Conservation (phyloP, 1,139 yeast genomes). For the Geotrichum candidum region DNA sequence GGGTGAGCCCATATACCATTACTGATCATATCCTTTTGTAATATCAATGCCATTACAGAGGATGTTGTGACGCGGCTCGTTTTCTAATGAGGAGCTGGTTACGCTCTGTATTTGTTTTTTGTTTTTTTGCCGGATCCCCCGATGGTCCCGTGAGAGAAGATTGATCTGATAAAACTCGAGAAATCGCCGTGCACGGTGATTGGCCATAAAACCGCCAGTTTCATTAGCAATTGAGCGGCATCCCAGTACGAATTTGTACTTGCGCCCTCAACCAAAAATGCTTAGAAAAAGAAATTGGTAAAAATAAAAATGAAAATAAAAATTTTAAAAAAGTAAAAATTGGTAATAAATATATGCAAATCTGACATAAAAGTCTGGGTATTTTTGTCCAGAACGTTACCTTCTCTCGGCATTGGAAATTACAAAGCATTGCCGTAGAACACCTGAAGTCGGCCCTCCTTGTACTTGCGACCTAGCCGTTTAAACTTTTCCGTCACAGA, state of each 20-base stretch:
- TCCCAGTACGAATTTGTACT: no score
- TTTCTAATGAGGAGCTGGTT: no score
- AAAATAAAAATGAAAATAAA: neutral
- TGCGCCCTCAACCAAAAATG: no score
- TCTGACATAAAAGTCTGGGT: neutral
- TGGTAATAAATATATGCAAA: neutral
- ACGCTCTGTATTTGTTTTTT: no score
- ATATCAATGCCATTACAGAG: no score
- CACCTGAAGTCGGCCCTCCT: slow-evolving; percentile 9
- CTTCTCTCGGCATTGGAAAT: neutral
- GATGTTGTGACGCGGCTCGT: no score
- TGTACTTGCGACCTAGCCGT: slow-evolving; percentile 12
- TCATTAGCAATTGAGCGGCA: no score
- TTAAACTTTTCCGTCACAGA: slow-evolving; percentile 8
- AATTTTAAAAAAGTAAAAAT: neutral
- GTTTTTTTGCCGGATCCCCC: neutral
- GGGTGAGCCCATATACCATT: no score
- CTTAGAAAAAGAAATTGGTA: neutral
- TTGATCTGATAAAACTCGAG: neutral
- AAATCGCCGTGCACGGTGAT: neutral
- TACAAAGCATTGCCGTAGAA: slow-evolving; percentile 4
- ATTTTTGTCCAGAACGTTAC: neutral
- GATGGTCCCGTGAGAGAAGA: neutral
- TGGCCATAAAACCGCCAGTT: neutral
- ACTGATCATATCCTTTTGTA: no score